Base-by-base conservation (phyloP, 2,329 filamentous ascomycete species). In the Trichothecium sympodiale region DNA sequence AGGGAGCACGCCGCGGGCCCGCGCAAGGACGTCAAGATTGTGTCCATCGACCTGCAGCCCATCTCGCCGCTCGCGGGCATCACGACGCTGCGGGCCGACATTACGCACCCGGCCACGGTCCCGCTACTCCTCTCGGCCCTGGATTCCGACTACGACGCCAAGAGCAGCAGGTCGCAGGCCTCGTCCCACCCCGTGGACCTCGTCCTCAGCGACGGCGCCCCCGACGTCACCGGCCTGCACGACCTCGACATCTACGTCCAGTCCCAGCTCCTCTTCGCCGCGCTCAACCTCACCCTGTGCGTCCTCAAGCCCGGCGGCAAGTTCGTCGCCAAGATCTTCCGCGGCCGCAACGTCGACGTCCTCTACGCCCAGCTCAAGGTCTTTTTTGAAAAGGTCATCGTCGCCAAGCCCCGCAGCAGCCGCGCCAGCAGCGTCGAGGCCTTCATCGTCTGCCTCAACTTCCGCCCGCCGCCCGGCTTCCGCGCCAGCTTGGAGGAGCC, bases 201-300 rank as follows among this genome's bases (percentile, higher is more conserved):
- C 2, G 89, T 98, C 17, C 75, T 98, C 43, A 94, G 86, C 39
- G 91, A 98, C 50, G 91, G 91, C 36, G 91, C 91, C 0, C 91
- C 91, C 1, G 91, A 98, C 51, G 91, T 98, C 10, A 98, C 91
- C 1, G 91, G 91, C 15, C 71, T 98, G 1, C 91, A 98, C 57
- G 91, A 98, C 56, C 75, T 98, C 26, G 91, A 98, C 59, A 96
- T 96, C 47, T 98, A 98, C 60, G 84, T 98, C 14, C 91, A 98
- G 61, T 88, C 84, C 8, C 91, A 96, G 60, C 72, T 98, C 8
- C 79, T 98, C 34, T 95, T 93, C 58, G 86, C 89, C 0, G 91
- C 91, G 0, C 73, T 98, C 15, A 94, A 95, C 56, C 75, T 98
- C 3, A 87, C 91, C 1, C 75, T 95, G 10, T 94, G 89, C 53